Base-by-base conservation (phyloP, 805 yeast genomes). In the Yamadazyma akitaensis region DNA sequence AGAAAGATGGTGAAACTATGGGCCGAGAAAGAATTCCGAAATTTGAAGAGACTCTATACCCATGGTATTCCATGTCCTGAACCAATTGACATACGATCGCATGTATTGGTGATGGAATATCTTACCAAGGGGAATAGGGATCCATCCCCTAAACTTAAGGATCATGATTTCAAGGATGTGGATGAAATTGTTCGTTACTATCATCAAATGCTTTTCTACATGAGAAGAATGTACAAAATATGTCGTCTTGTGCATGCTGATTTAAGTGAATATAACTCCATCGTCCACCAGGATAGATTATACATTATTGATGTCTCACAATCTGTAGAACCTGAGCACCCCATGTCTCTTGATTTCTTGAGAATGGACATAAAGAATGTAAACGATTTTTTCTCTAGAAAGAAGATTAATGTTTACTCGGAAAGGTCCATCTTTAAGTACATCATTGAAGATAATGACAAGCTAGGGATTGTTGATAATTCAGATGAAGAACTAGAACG, bases 21-120 rank as follows among this genome's bases (percentile, higher is more conserved):
- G 99, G 98, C 99, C 0, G 99, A 94, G 63, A 94, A 94, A 61
- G 99, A 94, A 68, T 92, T 91, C 55, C 71, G 99, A 46, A 94
- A 94, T 62, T 74, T 94, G 64, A 92, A 88, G 63, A 77, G 99
- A 60, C 73, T 94, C 17, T 71, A 85, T 62, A 62, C 76, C 39
- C 77, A 82, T 47, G 96, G 96, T 0, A 85, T 94, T 31, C 94
- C 96, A n/a, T 85, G 89, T 34, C 99, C 99, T 0, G 86, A 88
- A 61, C 99, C 99, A 0, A 66, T 89, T 12, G 96, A 88, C 54
- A 75, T 94, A 47, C 84, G 88, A 57, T 80, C 90, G 26, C 97
- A 94, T 65, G 97, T 94, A 2, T 68, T 94, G 38, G 92, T 92
- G 19, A 94, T 94, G 99, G 97, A 92, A 60, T 92, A 87, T 57